Conservation (phyloP, 768 basidiomycete species). For the Boletus rufocinnamomeus region DNA sequence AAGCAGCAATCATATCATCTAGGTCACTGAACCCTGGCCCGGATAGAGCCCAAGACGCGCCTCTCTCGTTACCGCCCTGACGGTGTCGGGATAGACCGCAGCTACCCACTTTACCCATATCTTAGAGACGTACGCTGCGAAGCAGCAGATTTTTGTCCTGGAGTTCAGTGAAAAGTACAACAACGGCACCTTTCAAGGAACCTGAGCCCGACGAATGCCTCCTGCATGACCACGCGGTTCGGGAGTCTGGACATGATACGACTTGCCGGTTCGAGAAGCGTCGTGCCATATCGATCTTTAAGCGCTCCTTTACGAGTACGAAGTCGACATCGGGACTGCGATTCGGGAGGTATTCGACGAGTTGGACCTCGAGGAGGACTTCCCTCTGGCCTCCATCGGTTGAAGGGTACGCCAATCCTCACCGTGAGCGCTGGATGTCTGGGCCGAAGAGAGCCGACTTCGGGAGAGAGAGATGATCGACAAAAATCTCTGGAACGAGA, state of each 20-base stretch:
- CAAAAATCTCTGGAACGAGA: slow-evolving; percentile 95
- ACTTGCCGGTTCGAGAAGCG: slow-evolving; percentile 97
- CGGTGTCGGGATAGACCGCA: slow-evolving; percentile 95
- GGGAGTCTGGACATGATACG: slow-evolving; percentile 96
- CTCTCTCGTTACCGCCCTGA: slow-evolving; percentile 93
- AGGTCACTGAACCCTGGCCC: slow-evolving; percentile 92
- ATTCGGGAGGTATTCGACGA: slow-evolving; percentile 94
- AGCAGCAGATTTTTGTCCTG: slow-evolving; percentile 88
- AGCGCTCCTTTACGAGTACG: slow-evolving; percentile 95
- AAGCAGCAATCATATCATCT: slow-evolving; percentile 96
- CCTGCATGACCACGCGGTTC: slow-evolving; percentile 92
- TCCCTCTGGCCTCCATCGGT: slow-evolving; percentile 80
- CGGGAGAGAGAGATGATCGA: slow-evolving; percentile 84
- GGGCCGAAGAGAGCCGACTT: slow-evolving; percentile 73
- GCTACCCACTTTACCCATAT: slow-evolving; percentile 97
- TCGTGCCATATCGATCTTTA: slow-evolving; percentile 95
- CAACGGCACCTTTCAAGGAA: slow-evolving; percentile 75
- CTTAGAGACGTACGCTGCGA: slow-evolving; percentile 89
- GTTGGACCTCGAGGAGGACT: too few species aligned
- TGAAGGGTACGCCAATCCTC: slow-evolving; percentile 64
- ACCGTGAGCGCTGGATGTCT: slow-evolving; percentile 57
- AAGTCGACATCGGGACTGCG: slow-evolving; percentile 96
- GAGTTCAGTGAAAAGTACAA: slow-evolving; percentile 98
- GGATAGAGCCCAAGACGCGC: slow-evolving; percentile 92
- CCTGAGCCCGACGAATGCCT: slow-evolving; percentile 96